Evolutionary conservation across 345 rosid species (phyloP), one percentile per base, ranked within the genome.

Genomic region (Aquilaria yunnanensis): DNA sequence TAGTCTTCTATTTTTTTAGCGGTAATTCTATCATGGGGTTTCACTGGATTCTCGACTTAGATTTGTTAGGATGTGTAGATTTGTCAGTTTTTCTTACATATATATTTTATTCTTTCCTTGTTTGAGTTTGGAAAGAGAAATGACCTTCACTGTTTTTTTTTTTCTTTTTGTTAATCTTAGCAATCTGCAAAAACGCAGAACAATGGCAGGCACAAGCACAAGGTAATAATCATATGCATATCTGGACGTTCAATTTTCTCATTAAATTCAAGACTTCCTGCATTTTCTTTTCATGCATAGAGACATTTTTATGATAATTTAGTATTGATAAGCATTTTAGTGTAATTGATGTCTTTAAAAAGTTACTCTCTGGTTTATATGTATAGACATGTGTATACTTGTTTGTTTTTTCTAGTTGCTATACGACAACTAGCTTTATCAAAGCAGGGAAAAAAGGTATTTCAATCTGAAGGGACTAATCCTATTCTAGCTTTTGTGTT

Each of bases 121-220:
- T 0, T 32, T 61, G 6, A 5, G 23, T 5, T 51, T 11, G 2
- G 14, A 50, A 50, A 50, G 3, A 10, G 32, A 32, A 4, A 9
- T 2, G 29, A 14, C 9, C 1, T 48, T 49, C 31, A 61, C 33
- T 49, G 33, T 11, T 49, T 50, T 49, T 31, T 30, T 51, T 52
- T 37, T 13, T 29, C n/a, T 48, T 14, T 12, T 16, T 41, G 2
- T 64, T 9, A 51, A 37, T 68, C 71, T 70, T 85, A 94, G 97
- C 99, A 97, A 6, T 90, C 99, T 45, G 99, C 90, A 69, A 88
- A 96, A 78, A 94, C 88, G 80, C 99, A 94, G 73, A 96, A 94
- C 75, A 94, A 94, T 69, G 99, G 97, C 1, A 97, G 99, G 37
- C 88, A 90, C 83, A 94, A 94, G 67, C 99, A 94, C 75, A 94